Percentiles rank a stretch among this genome's conserved stretches.
phyloP scores from a whole-genome alignment of 352 stramenopile species.

The Globisporangium solare region DNA sequence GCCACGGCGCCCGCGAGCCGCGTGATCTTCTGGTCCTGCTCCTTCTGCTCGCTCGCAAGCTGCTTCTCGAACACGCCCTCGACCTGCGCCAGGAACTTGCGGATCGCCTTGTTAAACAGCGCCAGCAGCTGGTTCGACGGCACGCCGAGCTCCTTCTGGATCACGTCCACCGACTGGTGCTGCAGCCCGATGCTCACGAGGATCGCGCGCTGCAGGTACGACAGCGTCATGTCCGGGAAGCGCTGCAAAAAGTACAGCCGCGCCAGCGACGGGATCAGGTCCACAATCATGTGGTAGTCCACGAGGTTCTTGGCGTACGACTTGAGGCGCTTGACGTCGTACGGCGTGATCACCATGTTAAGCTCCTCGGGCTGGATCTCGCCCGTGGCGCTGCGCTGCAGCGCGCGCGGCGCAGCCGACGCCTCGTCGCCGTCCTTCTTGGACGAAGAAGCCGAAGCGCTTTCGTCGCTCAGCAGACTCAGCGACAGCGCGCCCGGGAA shows the following conservation, averaged over 20 bases:
- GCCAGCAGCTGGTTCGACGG: slow-evolving; percentile 95
- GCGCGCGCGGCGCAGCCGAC: slow-evolving; percentile 19
- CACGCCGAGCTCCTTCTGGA: slow-evolving; percentile 93
- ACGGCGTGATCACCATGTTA: slow-evolving; percentile 91
- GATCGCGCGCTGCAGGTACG: slow-evolving; percentile 94
- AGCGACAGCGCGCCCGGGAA: slow-evolving; percentile 91
- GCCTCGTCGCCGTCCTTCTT: slow-evolving; percentile 16
- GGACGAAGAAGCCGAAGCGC: slow-evolving; percentile 21
- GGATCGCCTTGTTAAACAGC: slow-evolving; percentile 97
- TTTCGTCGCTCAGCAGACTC: slow-evolving; percentile 79
- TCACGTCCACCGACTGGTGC: slow-evolving; percentile 91
- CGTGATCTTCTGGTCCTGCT: slow-evolving; percentile 64
- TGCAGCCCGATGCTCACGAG: slow-evolving; percentile 94
- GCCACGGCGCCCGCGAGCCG: slow-evolving; percentile 36
- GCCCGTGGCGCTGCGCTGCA: slow-evolving; percentile 60
- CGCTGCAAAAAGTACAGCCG: slow-evolving; percentile 96
- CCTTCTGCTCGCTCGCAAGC: slow-evolving; percentile 79
- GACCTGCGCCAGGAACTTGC: slow-evolving; percentile 86
- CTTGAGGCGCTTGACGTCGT: slow-evolving; percentile 98
- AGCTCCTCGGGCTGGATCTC: slow-evolving; percentile 88
- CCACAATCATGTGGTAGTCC: slow-evolving; percentile 99
- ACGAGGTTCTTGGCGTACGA: slow-evolving; percentile 98
- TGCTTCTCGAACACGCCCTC: slow-evolving; percentile 76
- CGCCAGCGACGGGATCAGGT: slow-evolving; percentile 94
- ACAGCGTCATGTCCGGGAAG: slow-evolving; percentile 92